A percentile compares a stretch with the other conserved stretches of the same genome.
These are phyloP conservation scores for Marchantia paleacea DNA, from an alignment of 225 moss, liverwort and hornwort species.

Conservation along the genomic window DNA sequence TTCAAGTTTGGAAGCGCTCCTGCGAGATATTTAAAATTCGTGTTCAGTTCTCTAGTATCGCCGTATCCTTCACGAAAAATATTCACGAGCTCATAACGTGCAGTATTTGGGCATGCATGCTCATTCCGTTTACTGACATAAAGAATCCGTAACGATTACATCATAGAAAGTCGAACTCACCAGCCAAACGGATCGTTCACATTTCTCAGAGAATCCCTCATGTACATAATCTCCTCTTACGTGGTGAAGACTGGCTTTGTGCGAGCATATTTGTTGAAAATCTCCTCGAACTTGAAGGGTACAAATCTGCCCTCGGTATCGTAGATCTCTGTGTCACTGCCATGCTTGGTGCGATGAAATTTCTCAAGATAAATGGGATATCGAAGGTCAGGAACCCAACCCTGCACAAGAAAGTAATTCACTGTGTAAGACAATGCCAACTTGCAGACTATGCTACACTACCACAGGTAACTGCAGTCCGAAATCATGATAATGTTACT, in stretches of 20 bases:
- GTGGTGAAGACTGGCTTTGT: conserved; percentile 38
- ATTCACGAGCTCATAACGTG: too few species aligned
- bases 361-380: conserved; percentile 66
- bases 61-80: too few species aligned
- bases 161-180: conserved; percentile 22
- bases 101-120: too few species aligned
- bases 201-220: conserved; percentile 48
- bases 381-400: conserved; percentile 56
- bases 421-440: too few species aligned
- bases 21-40: too few species aligned
- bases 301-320: conserved; percentile 79
- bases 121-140: too few species aligned
- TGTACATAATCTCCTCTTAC: conserved; percentile 41
- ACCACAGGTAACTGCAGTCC: too few species aligned
- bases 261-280: conserved; percentile 60
- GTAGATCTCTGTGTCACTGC: conserved; percentile 60
- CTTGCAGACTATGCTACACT: too few species aligned
- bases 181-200: conserved; percentile 65
- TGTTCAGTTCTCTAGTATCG: too few species aligned
- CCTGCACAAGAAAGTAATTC: conserved; percentile 30
- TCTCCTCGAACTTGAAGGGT: conserved; percentile 67
- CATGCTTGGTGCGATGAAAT: conserved; percentile 54
- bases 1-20: conserved; percentile 64
- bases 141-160: too few species aligned
- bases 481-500: too few species aligned